Evolutionary conservation across 179 eudicot species (phyloP), one percentile per base, ranked within the genome.

Genomic region (Beta macrorhiza): DNA sequence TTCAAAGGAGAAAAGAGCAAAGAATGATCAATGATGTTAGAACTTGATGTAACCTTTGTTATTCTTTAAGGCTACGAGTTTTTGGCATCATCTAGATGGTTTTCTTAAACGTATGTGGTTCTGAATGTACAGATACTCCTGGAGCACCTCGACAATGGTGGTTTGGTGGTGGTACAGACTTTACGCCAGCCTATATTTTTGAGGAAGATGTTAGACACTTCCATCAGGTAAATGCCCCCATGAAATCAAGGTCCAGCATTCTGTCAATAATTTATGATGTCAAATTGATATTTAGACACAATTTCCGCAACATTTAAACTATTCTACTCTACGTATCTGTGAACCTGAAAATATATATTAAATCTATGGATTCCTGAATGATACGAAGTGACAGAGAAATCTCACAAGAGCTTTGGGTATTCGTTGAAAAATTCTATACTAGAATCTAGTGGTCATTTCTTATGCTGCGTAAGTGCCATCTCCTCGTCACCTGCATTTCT

Each of bases 141-240:
- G 98, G 99, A 87, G 99, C 98, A 75, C 99, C 98, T 52, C 91
- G 96, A 71, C 91, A 90, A 58, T 95, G 99, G 98, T 95, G 99
- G 99, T 95, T 95, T 90, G 99, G 99, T 82, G 97, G 99, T 58
- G 99, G 99, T 78, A 96, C 99, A 45, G 99, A 96, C 90, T 87
- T 90, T 73, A 94, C 98, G 55, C 98, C 98, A 69, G 91, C 98
- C 72, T 96, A 96, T 88, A 91, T 96, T 79, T 91, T 91, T 82
- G 99, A 93, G 88, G 99, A 96, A 85, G 99, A 96, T 87, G 99
- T 96, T 71, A 91, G 83, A 88, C 98, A 96, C 84, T 96, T 94
- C 83, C 99, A 96, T 82, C 88, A 84, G 97, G 99, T 92, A 94
- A 67, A 63, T 49, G 77, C 75, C 72, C 79, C 78, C 9, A n/a